These are phyloP conservation scores for Curvularia verruculosa DNA, from an alignment of 2,329 filamentous ascomycete genomes.

Conservation along the genomic window DNA sequence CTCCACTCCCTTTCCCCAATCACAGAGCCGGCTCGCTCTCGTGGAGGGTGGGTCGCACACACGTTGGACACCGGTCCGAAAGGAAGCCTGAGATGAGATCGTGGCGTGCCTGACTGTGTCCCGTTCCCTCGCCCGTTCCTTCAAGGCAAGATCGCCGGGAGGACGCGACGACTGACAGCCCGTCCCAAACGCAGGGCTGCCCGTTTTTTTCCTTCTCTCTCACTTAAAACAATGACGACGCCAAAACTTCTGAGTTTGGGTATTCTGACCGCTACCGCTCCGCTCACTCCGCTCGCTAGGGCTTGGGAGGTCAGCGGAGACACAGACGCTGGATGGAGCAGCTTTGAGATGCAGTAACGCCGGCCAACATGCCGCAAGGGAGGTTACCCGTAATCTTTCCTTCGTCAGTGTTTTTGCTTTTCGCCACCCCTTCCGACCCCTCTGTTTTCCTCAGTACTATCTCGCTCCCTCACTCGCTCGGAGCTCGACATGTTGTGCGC, in stretches of 20 bases:
- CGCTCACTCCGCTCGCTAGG: neutral
- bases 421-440: slow-evolving; percentile 20
- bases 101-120: slow-evolving; percentile 24
- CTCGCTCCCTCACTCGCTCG: neutral
- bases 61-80: slow-evolving; percentile 22
- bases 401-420: neutral
- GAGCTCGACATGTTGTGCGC: slow-evolving; percentile 12
- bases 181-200: slow-evolving; percentile 33
- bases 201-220: slow-evolving; percentile 1
- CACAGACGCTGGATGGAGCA: neutral
- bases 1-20: no score
- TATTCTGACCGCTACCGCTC: neutral
- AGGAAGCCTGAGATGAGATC: slow-evolving; percentile 16
- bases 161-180: slow-evolving; percentile 35
- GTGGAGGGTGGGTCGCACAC: slow-evolving; percentile 11
- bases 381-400: slow-evolving; percentile 3
- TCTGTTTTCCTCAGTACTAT: neutral
- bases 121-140: slow-evolving; percentile 12
- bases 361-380: slow-evolving; percentile 5
- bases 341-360: slow-evolving; percentile 10
- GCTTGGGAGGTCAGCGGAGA: slow-evolving; percentile 1
- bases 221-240: slow-evolving; percentile 6
- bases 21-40: neutral
- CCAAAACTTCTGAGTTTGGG: neutral
- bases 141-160: slow-evolving; percentile 21